Evolutionary conservation across 768 basidiomycete genomes (phyloP).

Genomic region (Rhodotorula toruloides): DNA sequence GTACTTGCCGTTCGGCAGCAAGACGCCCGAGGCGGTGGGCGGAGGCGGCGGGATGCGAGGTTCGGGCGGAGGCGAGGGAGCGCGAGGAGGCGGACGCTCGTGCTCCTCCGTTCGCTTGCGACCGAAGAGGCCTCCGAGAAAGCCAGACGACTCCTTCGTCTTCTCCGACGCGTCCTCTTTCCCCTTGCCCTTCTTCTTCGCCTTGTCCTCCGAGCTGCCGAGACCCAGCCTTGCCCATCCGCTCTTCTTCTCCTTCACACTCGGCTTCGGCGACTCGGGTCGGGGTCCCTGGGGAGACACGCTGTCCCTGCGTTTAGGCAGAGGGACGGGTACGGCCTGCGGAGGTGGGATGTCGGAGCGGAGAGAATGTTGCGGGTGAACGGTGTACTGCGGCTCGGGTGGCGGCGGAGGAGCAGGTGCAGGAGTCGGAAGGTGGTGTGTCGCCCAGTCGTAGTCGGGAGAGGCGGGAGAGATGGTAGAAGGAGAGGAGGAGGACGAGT

Average conservation of each 20-base stretch:
- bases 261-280: slow-evolving; percentile 51
- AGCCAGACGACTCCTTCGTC: slow-evolving; percentile 55
- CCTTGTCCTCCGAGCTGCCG: slow-evolving; percentile 49
- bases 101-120: slow-evolving; percentile 74
- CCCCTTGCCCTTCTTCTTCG: slow-evolving; percentile 45
- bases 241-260: slow-evolving; percentile 68
- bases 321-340: slow-evolving; percentile 42
- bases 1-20: slow-evolving; percentile 45
- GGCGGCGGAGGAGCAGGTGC: slow-evolving; percentile 30
- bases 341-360: slow-evolving; percentile 43
- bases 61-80: slow-evolving; percentile 13
- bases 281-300: not conserved
- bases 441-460: slow-evolving; percentile 43
- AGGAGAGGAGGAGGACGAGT: not conserved
- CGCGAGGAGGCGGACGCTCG: slow-evolving; percentile 37
- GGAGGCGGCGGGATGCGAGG: slow-evolving; percentile 37
- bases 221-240: slow-evolving; percentile 52
- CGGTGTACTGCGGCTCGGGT: slow-evolving; percentile 61
- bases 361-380: slow-evolving; percentile 52
- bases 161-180: slow-evolving; percentile 46
- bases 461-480: slow-evolving; percentile 28
- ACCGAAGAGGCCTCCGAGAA: slow-evolving; percentile 88
- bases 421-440: slow-evolving; percentile 44
- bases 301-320: slow-evolving; percentile 3
- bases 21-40: slow-evolving; percentile 44